These are phyloP conservation scores for Arctostaphylos glauca DNA, from an alignment of 148 eudicot genomes.

Conservation along the genomic window DNA sequence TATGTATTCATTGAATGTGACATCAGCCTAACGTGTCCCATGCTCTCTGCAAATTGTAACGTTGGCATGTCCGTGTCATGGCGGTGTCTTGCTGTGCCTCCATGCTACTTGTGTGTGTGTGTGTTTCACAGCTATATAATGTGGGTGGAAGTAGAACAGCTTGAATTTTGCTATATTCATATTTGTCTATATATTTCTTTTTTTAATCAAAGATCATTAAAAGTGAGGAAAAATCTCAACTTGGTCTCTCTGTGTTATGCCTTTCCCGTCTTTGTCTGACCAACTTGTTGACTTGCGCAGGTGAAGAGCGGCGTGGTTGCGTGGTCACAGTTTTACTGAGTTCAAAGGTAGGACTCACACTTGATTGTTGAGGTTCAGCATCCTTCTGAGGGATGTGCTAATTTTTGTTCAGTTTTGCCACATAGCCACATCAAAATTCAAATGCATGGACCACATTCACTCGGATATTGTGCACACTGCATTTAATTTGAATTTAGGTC, in stretches of 20 bases:
- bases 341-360: constrained; percentile 40
- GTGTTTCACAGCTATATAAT: background rate
- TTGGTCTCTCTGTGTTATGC: background rate
- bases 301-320: constrained; percentile 48
- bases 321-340: constrained; percentile 39
- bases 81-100: too few relatives aligned
- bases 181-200: background rate
- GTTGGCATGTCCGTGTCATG: too few relatives aligned
- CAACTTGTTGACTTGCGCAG: constrained; percentile 22
- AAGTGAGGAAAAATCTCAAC: background rate
- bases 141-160: background rate
- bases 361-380: constrained; percentile 1
- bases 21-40: too few relatives aligned
- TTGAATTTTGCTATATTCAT: background rate
- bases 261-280: background rate
- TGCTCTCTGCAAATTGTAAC: too few relatives aligned
- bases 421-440: background rate
- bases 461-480: background rate
- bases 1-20: too few relatives aligned
- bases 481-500: background rate
- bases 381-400: background rate
- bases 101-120: background rate
- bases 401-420: background rate
- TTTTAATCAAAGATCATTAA: background rate
- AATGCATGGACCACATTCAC: background rate